Percentiles rank a stretch among this genome's conserved stretches.
These are phyloP conservation scores for Cladosporium sp. DNA, from an alignment of 2,329 filamentous ascomycete genomes.

Conservation along the genomic window DNA sequence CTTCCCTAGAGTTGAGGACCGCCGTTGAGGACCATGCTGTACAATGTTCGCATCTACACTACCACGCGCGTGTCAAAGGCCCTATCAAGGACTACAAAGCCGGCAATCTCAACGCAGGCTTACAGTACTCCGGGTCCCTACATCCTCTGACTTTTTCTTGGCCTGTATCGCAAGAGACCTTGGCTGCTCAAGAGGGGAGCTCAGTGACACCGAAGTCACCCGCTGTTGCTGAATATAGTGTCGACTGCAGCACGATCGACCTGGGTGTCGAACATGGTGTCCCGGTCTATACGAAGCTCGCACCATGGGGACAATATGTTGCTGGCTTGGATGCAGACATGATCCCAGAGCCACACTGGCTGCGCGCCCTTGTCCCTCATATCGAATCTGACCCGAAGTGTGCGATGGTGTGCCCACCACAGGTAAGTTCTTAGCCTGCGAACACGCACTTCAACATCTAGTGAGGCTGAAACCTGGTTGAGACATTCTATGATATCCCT, in stretches of 20 bases:
- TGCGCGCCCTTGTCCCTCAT: slow-evolving; percentile 57
- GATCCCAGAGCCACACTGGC: slow-evolving; percentile 60
- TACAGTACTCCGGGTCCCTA: slow-evolving; percentile 11
- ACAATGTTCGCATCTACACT: slow-evolving; percentile 37
- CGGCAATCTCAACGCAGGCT: slow-evolving; percentile 59
- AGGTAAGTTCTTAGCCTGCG: too few relatives aligned
- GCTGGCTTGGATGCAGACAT: slow-evolving; percentile 65
- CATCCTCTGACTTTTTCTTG: slow-evolving; percentile 6
- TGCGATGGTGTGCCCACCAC: slow-evolving; percentile 11
- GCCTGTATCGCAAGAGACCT: not conserved
- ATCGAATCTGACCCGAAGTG: slow-evolving; percentile 26
- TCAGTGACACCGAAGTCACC: not conserved
- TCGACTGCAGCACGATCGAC: slow-evolving; percentile 49
- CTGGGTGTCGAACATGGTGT: slow-evolving; percentile 31
- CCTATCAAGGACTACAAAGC: slow-evolving; percentile 55
- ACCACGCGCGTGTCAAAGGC: slow-evolving; percentile 40
- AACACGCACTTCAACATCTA: too few relatives aligned
- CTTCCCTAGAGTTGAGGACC: slow-evolving; percentile 31
- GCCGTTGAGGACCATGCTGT: slow-evolving; percentile 31
- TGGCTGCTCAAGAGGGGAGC: slow-evolving; percentile 11
- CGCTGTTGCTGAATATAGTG: slow-evolving; percentile 25
- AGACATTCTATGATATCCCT: slow-evolving; percentile 62
- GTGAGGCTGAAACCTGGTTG: too few relatives aligned
- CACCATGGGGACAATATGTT: slow-evolving; percentile 40
- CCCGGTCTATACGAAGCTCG: not conserved